Conservation (phyloP, 2,329 filamentous ascomycete species). For the Cordyceps militaris region DNA sequence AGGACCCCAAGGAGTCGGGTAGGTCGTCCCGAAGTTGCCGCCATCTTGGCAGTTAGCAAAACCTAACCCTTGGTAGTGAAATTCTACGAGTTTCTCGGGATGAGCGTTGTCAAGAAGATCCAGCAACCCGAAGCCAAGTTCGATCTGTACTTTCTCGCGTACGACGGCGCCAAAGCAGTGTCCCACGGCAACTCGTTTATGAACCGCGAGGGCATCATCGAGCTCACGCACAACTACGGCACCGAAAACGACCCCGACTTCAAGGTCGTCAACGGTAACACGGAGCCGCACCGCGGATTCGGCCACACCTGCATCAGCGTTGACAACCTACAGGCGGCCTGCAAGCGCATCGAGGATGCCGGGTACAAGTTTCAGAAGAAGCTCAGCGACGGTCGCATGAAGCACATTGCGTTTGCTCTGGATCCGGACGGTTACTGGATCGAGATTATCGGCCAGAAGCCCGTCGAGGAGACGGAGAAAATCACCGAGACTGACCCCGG, state of each 20-base stretch:
- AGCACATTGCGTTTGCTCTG: conserved; percentile 79
- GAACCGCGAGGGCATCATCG: conserved; percentile 84
- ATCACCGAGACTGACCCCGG: conserved; percentile 63
- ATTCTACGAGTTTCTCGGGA: conserved; percentile 89
- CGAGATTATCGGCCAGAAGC: conserved; percentile 70
- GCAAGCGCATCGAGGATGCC: conserved; percentile 79
- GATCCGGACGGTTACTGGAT: conserved; percentile 88
- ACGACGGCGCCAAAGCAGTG: conserved; percentile 68
- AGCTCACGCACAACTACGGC: conserved; percentile 79
- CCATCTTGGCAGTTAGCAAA: conserved; percentile 3
- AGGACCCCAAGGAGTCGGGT: conserved; percentile 80
- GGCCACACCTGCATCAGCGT: conserved; percentile 81
- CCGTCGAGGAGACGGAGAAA: conserved; percentile 63
- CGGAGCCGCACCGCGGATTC: conserved; percentile 76
- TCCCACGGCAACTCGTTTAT: conserved; percentile 64
- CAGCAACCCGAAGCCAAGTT: conserved; percentile 84
- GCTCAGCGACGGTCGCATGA: conserved; percentile 80
- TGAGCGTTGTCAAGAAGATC: conserved; percentile 75
- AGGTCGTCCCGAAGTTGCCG: conserved; percentile 20
- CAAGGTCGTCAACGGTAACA: conserved; percentile 80
- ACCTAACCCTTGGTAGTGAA: conserved; percentile 49
- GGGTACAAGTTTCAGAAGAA: conserved; percentile 96
- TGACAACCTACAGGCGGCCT: conserved; percentile 82
- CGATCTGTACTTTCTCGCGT: conserved; percentile 91
- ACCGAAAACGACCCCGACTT: conserved; percentile 79